Conservation (phyloP, 805 yeast species). For the Torulaspora microellipsoides region DNA sequence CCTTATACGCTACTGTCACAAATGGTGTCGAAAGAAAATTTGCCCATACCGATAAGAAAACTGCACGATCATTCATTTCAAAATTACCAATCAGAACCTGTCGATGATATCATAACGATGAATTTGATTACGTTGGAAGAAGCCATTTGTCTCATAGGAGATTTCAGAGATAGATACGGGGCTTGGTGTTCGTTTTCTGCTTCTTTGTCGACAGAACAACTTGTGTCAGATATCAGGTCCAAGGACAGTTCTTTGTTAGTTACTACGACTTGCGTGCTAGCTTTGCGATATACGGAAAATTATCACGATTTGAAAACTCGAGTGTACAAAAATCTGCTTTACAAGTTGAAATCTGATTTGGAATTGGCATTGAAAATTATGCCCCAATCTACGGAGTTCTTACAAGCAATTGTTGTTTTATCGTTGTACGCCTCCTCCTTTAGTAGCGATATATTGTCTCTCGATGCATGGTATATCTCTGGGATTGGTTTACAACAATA, state of each 20-base stretch:
- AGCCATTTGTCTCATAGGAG: conserved; percentile 46
- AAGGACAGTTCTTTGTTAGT: conserved; percentile 56
- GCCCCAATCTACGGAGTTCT: conserved; percentile 51
- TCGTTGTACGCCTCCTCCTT: conserved; percentile 62
- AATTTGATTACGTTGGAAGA: conserved; percentile 47
- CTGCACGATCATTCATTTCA: conserved; percentile 12
- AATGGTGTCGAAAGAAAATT: conserved; percentile 15
- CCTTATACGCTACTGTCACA: conserved; percentile 18
- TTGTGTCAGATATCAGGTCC: conserved; percentile 45
- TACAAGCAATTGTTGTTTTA: conserved; percentile 63
- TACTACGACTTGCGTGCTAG: conserved; percentile 59
- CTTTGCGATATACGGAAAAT: conserved; percentile 45
- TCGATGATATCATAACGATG: conserved; percentile 47
- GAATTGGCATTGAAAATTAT: conserved; percentile 40
- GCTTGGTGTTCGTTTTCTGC: conserved; percentile 75
- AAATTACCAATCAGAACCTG: conserved; percentile 8
- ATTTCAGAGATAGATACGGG: conserved; percentile 64
- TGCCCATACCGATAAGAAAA: conserved; percentile 16
- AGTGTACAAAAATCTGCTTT: conserved; percentile 42
- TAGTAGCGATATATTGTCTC: conserved; percentile 45
- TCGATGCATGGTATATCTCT: conserved; percentile 70
- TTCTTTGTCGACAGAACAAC: conserved; percentile 41
- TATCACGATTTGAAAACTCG: conserved; percentile 35
- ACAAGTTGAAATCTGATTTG: conserved; percentile 48
- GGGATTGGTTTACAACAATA: conserved; percentile 63